Base-by-base conservation (phyloP, 2,329 filamentous ascomycete species). In the Aspergillus felis region DNA sequence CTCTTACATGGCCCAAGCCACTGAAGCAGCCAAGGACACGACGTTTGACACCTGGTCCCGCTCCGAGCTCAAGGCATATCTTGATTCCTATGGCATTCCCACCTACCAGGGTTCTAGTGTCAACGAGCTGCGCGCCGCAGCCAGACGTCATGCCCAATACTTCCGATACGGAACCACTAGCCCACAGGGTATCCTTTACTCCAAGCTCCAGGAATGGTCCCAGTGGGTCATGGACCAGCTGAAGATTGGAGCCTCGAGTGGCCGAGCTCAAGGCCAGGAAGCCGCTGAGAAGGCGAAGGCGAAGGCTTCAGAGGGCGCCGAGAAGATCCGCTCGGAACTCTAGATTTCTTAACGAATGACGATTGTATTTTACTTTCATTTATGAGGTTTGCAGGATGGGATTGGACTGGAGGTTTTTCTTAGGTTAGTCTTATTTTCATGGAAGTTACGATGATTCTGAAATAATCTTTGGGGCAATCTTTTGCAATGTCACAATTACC, bases 41-140 rank as follows among this genome's bases (percentile, higher is more conserved):
- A 79, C 83, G 1, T 93, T 93, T 62, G 85, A 91, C 53, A 84
- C 84, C 0, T 93, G 90, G 90, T 88, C 81, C 25, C 78, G 81
- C 51, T 82, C 80, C 44, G 88, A 93, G 27, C 79, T 94, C 60
- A 92, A 93, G 80, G 78, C 84, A 1, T 93, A 92, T 68, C 83
- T 93, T 6, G 90, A 93, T 70, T 88, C 85, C 60, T 93, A 91
- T 62, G 90, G 90, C 41, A 78, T 93, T 44, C 81, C 82, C 54
- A 78, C 83, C 44, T 87, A 87, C 47, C 87, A 91, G 71, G 87
- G 87, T 5, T 86, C 85, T 20, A 87, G 79, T 57, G 66, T 86
- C 56, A 88, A 92, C 58, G 82, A 91, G 68, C 79, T 93, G 22
- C 84, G 85, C 59, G 88, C 88, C 8, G 79, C 85, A 58, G 90